Evolutionary conservation across 192 early-diverging fungal genomes (phyloP).

Genomic region (Entomortierella chlamydospora): DNA sequence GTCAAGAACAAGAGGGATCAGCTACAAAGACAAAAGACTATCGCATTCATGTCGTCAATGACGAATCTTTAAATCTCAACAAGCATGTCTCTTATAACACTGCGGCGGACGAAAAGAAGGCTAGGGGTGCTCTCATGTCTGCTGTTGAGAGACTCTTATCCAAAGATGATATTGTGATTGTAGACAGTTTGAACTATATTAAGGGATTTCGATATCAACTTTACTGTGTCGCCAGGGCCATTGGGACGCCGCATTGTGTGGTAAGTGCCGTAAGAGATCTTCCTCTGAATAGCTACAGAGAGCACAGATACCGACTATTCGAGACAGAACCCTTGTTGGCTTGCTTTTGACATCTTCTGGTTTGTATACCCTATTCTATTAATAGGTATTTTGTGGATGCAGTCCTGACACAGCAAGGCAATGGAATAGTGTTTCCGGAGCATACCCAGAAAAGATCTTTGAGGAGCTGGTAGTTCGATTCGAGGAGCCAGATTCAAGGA

Average conservation of each 20-base stretch:
- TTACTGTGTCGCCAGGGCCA: conserved; percentile 87
- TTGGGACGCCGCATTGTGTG: conserved; percentile 89
- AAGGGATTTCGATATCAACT: conserved; percentile 99
- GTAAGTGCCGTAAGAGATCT: conserved; percentile 46
- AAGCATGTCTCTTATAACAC: conserved; percentile 55
- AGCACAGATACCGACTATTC: background rate
- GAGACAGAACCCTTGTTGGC: no score
- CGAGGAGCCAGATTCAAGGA: conserved; percentile 92
- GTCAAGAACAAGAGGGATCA: conserved; percentile 39
- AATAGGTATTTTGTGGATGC: conserved; percentile 46
- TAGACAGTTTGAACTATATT: conserved; percentile 97
- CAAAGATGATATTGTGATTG: conserved; percentile 90
- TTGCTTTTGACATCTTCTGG: background rate
- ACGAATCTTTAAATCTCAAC: conserved; percentile 64
- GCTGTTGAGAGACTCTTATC: conserved; percentile 88
- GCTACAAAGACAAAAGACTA: conserved; percentile 45
- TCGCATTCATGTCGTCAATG: conserved; percentile 79
- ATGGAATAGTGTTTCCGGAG: conserved; percentile 34
- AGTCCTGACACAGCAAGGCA: conserved; percentile 31
- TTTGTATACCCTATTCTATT: background rate
- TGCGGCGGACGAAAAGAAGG: conserved; percentile 85
- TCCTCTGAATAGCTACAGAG: background rate
- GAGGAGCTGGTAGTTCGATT: conserved; percentile 88
- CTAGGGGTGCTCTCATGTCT: conserved; percentile 86
- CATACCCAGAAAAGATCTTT: conserved; percentile 66